Evolutionary conservation across 139 green algal species (phyloP).

Genomic region (Raphidocelis subcapitata): DNA sequence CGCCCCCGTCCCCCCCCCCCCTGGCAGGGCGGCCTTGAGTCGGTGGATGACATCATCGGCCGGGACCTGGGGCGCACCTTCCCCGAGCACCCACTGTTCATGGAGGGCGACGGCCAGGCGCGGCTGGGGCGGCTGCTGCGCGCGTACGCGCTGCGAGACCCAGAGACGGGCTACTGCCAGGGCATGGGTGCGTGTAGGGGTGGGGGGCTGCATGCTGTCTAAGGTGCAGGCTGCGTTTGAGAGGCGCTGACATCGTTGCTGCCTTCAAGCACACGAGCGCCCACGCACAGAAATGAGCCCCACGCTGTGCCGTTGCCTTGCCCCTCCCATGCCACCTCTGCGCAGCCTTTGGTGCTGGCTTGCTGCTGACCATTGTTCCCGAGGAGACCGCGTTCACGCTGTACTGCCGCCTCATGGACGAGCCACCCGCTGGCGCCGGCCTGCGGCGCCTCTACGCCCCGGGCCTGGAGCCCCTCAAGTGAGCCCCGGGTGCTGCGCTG

Average conservation of each 20-base stretch:
- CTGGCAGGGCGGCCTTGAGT: too few relatives aligned
- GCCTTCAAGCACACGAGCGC: too few relatives aligned
- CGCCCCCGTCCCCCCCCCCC: too few relatives aligned
- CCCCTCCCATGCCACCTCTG: too few relatives aligned
- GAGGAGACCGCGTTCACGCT: conserved; percentile 89
- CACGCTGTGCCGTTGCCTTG: too few relatives aligned
- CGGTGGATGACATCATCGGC: conserved; percentile 83
- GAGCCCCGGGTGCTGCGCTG: too few relatives aligned
- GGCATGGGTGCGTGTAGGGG: conserved; percentile 64
- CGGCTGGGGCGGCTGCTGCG: conserved; percentile 78
- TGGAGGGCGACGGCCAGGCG: conserved; percentile 35
- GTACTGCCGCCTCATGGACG: conserved; percentile 65
- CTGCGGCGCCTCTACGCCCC: conserved; percentile 84
- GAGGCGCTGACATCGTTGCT: too few relatives aligned
- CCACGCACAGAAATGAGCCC: too few relatives aligned
- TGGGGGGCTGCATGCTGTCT: too few relatives aligned
- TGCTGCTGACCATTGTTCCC: conserved; percentile 91
- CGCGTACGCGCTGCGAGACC: conserved; percentile 85
- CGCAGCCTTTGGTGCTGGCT: conserved; percentile 78
- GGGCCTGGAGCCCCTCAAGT: conserved; percentile 71
- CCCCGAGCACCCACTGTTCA: conserved; percentile 89
- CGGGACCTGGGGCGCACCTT: conserved; percentile 95
- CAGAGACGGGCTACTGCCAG: conserved; percentile 84
- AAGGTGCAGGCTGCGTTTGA: too few relatives aligned
- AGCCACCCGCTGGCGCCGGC: conserved; percentile 46